Percentiles rank a stretch among this genome's conserved stretches.
These are phyloP conservation scores for Eucalyptus rudis DNA, from an alignment of 345 rosid genomes.

Conservation along the genomic window DNA sequence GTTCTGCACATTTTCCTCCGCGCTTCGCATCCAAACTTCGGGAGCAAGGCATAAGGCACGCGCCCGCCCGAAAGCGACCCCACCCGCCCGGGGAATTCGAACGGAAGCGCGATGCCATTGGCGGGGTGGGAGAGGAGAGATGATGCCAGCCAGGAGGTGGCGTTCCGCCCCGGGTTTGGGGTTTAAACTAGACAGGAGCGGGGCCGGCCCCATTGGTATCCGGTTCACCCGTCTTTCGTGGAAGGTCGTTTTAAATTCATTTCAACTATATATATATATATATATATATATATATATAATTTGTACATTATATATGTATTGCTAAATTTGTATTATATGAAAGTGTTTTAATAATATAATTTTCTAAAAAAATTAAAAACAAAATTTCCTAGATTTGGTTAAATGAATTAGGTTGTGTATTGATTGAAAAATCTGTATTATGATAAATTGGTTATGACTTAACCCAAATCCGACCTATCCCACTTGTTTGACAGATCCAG, in stretches of 20 bases:
- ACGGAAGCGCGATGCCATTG: not conserved
- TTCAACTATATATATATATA: no score
- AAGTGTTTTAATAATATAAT: no score
- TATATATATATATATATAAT: no score
- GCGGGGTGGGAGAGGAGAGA: not conserved
- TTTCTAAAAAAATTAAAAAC: no score
- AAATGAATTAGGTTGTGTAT: no score
- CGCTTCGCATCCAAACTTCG: not conserved
- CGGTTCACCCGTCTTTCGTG: not conserved
- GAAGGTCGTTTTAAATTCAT: not conserved
- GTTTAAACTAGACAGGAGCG: not conserved
- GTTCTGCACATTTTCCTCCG: not conserved
- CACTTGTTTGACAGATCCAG: fast-evolving
- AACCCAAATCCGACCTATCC: fast-evolving
- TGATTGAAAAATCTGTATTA: no score
- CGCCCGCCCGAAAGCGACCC: not conserved
- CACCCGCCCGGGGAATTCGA: not conserved
- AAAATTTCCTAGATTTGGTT: no score
- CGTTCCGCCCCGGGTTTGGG: not conserved
- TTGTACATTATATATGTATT: no score
- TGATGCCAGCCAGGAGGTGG: not conserved
- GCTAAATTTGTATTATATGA: no score
- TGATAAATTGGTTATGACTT: no score
- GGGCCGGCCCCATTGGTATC: no score
- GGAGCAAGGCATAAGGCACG: not conserved